These are phyloP conservation scores for Candida sanyaensis DNA, from an alignment of 1,139 yeast species.

Conservation along the genomic window DNA sequence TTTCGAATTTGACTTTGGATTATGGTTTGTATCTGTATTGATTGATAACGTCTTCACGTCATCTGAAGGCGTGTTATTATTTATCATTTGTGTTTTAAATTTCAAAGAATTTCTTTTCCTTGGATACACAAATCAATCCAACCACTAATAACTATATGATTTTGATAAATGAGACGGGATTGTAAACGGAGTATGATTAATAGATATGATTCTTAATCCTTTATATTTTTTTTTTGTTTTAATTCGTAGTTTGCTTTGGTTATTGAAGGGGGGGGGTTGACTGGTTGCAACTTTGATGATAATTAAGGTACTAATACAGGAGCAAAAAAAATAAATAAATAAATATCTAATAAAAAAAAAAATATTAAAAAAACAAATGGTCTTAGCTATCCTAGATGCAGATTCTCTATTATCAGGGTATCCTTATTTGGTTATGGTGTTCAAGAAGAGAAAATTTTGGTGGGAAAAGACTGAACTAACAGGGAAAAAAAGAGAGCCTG, in stretches of 20 bases:
- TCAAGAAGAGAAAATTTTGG: too few relatives aligned
- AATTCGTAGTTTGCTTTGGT: background rate
- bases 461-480: background rate
- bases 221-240: background rate
- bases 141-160: too few relatives aligned
- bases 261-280: background rate
- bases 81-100: background rate
- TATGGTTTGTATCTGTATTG: background rate
- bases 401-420: background rate
- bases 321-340: background rate
- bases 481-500: background rate
- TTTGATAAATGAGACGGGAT: too few relatives aligned
- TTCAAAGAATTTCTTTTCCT: background rate
- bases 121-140: too few relatives aligned
- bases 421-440: background rate
- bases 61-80: background rate
- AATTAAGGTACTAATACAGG: background rate
- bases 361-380: background rate
- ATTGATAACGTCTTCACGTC: background rate
- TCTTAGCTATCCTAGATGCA: background rate
- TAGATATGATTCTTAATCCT: too few relatives aligned
- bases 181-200: too few relatives aligned
- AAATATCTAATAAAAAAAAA: background rate
- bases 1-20: background rate
- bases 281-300: slow-evolving; percentile 1